Evolutionary conservation across 305 asterid genomes (phyloP), one percentile per base, ranked within the genome.

Genomic region (Vinca major): DNA sequence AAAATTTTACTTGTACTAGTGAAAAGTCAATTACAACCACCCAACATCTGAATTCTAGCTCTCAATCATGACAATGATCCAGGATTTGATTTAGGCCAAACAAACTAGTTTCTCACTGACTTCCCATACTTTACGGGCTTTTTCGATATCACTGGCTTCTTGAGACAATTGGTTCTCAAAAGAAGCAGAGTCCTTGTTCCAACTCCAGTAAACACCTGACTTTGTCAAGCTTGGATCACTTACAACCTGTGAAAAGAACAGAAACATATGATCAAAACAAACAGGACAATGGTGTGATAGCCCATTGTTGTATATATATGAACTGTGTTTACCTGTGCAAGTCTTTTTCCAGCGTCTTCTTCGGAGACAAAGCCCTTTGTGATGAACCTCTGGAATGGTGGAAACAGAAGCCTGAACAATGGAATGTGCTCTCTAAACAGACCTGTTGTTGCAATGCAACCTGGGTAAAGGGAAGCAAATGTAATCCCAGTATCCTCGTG

Each of bases 161-260:
- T 79, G 80, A 1, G 98, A 92, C 79, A 92, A 44, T 81, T 89
- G 94, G 79, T 92, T 92, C 86, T 88, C 94, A 9, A 92, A 92
- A 0, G 97, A 90, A 66, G 98, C 88, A 0, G 98, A 92, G 76
- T 83, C 83, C 77, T 90, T 87, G 83, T 92, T 92, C 98, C 98
- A 92, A 89, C 98, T 92, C 98, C 98, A 92, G 80, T 92, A 92
- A 7, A 93, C 97, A 39, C 98, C 98, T 3, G 98, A 93, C 78
- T 93, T 93, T 6, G 96, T 85, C 86, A 93, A 76, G 84, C 98
- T 93, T 62, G 96, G 92, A 77, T 93, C 98, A 19, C 88, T 82
- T 52, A 93, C 97, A 65, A 93, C 98, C 96, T 92, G 82, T 48
- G 76, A 72, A 33, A 76, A 66, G 11, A 73, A 57, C 41, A 60